Evolutionary conservation across 1,284 basidiomycete genomes (phyloP).

Genomic region (Afroboletus lepidellus): DNA sequence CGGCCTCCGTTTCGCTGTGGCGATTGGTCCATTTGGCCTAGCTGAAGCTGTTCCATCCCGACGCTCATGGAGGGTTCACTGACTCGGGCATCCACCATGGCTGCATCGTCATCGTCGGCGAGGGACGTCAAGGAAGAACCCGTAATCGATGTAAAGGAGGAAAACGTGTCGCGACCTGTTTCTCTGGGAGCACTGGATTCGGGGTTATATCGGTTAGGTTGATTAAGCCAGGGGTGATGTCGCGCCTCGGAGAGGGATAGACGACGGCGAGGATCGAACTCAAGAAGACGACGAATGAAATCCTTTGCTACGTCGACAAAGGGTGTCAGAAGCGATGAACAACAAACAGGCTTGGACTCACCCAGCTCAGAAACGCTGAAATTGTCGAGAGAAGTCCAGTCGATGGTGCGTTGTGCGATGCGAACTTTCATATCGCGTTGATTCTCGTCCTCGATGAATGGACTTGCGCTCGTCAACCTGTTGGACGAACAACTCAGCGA

Average conservation of each 20-base stretch:
- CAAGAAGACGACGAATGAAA: constrained; percentile 41
- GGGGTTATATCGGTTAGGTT: neutral
- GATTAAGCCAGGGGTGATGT: constrained; percentile 63
- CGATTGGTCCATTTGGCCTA: constrained; percentile 16
- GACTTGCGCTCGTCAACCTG: constrained; percentile 69
- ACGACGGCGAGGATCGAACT: constrained; percentile 50
- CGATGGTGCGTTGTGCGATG: constrained; percentile 56
- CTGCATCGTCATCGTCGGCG: constrained; percentile 32
- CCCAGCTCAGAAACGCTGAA: constrained; percentile 38
- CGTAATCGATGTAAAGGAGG: constrained; percentile 17
- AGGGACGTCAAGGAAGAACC: constrained; percentile 24
- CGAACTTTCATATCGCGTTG: constrained; percentile 52
- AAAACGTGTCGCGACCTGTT: constrained; percentile 9
- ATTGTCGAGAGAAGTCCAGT: constrained; percentile 53
- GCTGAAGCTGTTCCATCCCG: constrained; percentile 36
- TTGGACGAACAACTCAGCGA: constrained; percentile 13
- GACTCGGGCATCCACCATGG: constrained; percentile 29
- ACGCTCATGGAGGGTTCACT: constrained; percentile 37
- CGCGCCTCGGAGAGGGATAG: constrained; percentile 61
- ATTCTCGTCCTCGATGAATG: constrained; percentile 69
- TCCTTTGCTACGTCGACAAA: constrained; percentile 25
- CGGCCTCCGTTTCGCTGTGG: constrained; percentile 12
- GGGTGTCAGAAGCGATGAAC: neutral
- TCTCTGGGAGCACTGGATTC: constrained; percentile 1
- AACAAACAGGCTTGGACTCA: constrained; percentile 23